These are phyloP conservation scores for Coniosporium apollinis DNA, from an alignment of 495 filamentous ascomycete genomes.

Conservation along the genomic window DNA sequence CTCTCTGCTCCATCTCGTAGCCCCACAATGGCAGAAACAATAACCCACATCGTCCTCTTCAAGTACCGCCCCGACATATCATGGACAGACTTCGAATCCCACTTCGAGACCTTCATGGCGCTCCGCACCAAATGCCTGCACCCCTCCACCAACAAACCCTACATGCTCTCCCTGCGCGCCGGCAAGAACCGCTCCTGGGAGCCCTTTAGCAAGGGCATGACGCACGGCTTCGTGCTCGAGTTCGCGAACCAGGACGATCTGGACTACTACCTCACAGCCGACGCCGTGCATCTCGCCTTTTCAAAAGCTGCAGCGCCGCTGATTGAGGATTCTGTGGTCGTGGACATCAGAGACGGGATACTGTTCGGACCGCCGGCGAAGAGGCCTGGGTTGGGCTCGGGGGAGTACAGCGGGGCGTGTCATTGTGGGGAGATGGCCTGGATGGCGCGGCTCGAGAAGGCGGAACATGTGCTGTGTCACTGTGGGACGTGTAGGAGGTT, in stretches of 20 bases:
- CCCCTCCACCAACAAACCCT: slow-evolving; percentile 9
- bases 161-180: slow-evolving; percentile 7
- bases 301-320: slow-evolving; percentile 4
- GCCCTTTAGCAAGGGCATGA: slow-evolving; percentile 12
- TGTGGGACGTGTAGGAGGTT: slow-evolving; percentile 7
- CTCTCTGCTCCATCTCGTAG: neutral
- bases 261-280: slow-evolving; percentile 14
- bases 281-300: slow-evolving; percentile 12
- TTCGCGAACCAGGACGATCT: slow-evolving; percentile 13
- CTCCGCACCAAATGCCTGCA: slow-evolving; percentile 7
- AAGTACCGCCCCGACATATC: slow-evolving; percentile 11
- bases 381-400: neutral
- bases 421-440: slow-evolving; percentile 6
- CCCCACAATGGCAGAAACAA: slow-evolving; percentile 3
- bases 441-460: slow-evolving; percentile 1
- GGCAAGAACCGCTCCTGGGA: slow-evolving; percentile 16
- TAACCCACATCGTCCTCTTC: slow-evolving; percentile 15
- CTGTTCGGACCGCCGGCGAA: neutral
- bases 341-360: slow-evolving; percentile 1
- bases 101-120: slow-evolving; percentile 8
- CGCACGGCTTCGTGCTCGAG: slow-evolving; percentile 16
- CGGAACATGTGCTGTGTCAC: slow-evolving; percentile 9
- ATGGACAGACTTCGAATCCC: slow-evolving; percentile 9
- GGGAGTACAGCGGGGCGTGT: slow-evolving; percentile 3
- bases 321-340: slow-evolving; percentile 2